Conservation (phyloP, 1,284 basidiomycete genomes). For the Thelephora terrestris region DNA sequence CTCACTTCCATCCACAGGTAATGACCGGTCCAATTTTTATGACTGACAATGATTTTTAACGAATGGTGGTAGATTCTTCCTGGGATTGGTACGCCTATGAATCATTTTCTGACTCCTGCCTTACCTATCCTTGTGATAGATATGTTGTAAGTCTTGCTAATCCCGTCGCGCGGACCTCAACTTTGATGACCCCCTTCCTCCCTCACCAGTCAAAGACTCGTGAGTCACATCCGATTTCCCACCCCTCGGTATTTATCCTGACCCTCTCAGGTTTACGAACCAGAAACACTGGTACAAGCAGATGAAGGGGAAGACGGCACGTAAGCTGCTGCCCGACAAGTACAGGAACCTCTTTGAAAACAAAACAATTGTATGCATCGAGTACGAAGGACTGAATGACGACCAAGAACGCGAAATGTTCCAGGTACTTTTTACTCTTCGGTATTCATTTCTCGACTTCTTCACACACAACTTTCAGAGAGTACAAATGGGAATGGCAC, state of each 20-base stretch:
- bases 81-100: slow-evolving; percentile 44
- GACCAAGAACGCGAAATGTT: slow-evolving; percentile 66
- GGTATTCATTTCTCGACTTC: neutral
- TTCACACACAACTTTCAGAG: slow-evolving; percentile 20
- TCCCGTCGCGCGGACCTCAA: neutral
- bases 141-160: slow-evolving; percentile 16
- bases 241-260: neutral
- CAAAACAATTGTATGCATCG: slow-evolving; percentile 65
- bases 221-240: slow-evolving; percentile 21
- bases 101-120: neutral
- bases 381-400: slow-evolving; percentile 52
- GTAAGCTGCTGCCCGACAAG: slow-evolving; percentile 35
- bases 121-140: slow-evolving; percentile 10
- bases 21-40: slow-evolving; percentile 12
- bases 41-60: neutral
- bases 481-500: slow-evolving; percentile 32
- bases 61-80: slow-evolving; percentile 47
- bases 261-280: slow-evolving; percentile 22
- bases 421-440: slow-evolving; percentile 32
- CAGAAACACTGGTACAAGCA: slow-evolving; percentile 48
- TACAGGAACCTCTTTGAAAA: slow-evolving; percentile 44
- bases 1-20: slow-evolving; percentile 60
- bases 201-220: slow-evolving; percentile 43
- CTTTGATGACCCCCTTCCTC: neutral
- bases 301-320: slow-evolving; percentile 11